Base-by-base conservation (phyloP, 345 rosid genomes). In the Camelina hispida region DNA sequence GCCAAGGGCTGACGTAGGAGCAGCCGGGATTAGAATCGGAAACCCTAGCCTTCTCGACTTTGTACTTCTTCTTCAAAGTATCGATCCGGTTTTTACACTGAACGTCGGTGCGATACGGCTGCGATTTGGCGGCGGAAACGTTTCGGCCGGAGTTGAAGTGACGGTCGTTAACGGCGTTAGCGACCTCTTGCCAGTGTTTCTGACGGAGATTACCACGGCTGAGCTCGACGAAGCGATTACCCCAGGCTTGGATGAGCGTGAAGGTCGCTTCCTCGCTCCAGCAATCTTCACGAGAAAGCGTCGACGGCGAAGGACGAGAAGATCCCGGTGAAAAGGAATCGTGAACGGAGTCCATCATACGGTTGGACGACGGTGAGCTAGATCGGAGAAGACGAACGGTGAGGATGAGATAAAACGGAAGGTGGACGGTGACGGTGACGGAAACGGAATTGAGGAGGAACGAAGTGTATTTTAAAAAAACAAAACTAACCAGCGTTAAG, bases 1-100 rank as follows among this genome's bases (percentile, higher is more conserved):
- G 88, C 99, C 99, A 96, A 0, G 91, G 72, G 18, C 97, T 90
- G 30, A 78, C 16, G 44, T 80, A 70, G 14, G 80, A 88, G 46
- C 40, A 87, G 46, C 50, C 66, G 32, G 70, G 35, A 71, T 71
- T 74, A 15, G 99, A 87, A 37, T 89, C 80, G 2, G 84, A 54
- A 54, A 91, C 88, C 82, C 91, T 83, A 66, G 91, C 88, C 72
- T 87, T 96, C 89, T 96, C 99, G 81, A 83, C 76, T 87, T 93
- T 96, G 78, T 90, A 96, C 82, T 91, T 96, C 82, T 96, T 96
- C 89, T 96, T 93, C 16, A 96, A 81, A 43, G 99, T 96, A 66
- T 96, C 99, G 85, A 96, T 88, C 70, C 99, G 91, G 82, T 96
- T 96, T 84, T 96, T 96, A 51, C 99, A 93, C 91, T 93, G 99